These are phyloP conservation scores for Nannochloropsis granulata DNA, from an alignment of 108 stramenopile genomes.

Conservation along the genomic window DNA sequence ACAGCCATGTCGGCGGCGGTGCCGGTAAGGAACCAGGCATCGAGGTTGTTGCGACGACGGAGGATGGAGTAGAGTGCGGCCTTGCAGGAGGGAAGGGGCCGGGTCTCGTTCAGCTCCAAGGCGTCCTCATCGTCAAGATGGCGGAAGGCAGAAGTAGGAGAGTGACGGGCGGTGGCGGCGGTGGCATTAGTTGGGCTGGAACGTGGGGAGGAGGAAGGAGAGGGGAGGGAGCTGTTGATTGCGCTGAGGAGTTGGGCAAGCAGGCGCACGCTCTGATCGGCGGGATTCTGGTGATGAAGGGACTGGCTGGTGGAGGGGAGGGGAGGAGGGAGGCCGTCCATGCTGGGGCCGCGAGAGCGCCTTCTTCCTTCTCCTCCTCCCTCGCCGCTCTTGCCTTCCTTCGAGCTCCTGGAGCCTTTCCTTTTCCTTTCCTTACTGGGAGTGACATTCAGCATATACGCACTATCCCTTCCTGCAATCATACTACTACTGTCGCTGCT, in stretches of 20 bases:
- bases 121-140: not conserved
- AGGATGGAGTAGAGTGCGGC: not conserved
- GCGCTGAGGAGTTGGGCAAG: not conserved
- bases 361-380: not conserved
- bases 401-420: not conserved
- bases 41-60: constrained; percentile 22
- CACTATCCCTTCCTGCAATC: no score
- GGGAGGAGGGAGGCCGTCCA: not conserved
- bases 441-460: not conserved
- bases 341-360: not conserved
- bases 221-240: not conserved
- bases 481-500: no score
- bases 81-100: not conserved
- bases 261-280: not conserved
- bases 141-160: not conserved
- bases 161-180: not conserved
- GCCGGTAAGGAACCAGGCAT: constrained; percentile 55
- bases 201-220: not conserved
- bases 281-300: not conserved
- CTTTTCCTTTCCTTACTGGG: not conserved
- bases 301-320: not conserved
- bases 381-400: not conserved
- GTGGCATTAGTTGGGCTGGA: no score
- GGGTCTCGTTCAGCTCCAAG: not conserved
- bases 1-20: constrained; percentile 45